A percentile compares a stretch with the other conserved stretches of the same genome.
Evolutionary conservation across 768 basidiomycete species (phyloP).

Genomic region (Tulasnella sp.): DNA sequence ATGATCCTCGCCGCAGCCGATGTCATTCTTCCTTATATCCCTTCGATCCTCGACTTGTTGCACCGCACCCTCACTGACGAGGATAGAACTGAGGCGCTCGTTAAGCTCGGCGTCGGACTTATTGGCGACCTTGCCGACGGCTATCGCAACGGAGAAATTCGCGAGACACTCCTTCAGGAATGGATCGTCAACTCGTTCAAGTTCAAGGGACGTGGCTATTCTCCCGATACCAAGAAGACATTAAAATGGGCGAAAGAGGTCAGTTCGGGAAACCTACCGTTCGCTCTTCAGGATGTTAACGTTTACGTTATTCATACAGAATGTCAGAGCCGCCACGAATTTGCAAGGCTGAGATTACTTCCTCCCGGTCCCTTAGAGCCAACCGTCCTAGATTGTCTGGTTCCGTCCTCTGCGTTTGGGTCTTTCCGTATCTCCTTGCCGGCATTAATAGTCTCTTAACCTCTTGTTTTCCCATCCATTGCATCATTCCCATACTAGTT

Average conservation of each 20-base stretch:
- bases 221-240: slow-evolving; percentile 77
- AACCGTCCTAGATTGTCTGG: background rate
- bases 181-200: slow-evolving; percentile 74
- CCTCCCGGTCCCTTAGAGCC: background rate
- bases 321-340: slow-evolving; percentile 11
- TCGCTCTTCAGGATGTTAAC: background rate
- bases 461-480: background rate
- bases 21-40: slow-evolving; percentile 65
- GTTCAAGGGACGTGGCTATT: slow-evolving; percentile 61
- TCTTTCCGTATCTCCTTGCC: background rate
- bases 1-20: slow-evolving; percentile 35
- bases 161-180: slow-evolving; percentile 67
- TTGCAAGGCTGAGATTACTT: slow-evolving; percentile 1
- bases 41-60: slow-evolving; percentile 72
- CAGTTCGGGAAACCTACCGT: slow-evolving; percentile 13
- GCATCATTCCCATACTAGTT: background rate
- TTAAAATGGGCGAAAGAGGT: slow-evolving; percentile 94
- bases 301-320: background rate
- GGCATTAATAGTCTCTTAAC: background rate
- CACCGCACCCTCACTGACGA: slow-evolving; percentile 74
- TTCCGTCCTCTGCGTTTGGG: background rate
- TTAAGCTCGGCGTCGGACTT: slow-evolving; percentile 74
- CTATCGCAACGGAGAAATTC: slow-evolving; percentile 77
- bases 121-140: slow-evolving; percentile 90
- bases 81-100: slow-evolving; percentile 72